Evolutionary conservation across 2,329 filamentous ascomycete species (phyloP).

Genomic region (Microdochium nivale): DNA sequence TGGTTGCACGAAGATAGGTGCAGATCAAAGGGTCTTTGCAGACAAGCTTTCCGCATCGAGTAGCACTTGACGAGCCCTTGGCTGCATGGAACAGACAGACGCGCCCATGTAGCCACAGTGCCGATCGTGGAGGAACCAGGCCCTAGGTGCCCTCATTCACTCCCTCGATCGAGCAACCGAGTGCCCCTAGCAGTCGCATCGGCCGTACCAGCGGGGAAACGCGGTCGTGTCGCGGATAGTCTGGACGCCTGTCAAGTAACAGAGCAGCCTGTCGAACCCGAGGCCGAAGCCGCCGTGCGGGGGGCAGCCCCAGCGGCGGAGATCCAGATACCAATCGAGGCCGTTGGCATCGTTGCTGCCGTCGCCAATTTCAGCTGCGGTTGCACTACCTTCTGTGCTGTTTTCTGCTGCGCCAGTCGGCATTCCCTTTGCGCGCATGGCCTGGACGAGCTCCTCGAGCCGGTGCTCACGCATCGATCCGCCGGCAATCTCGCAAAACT

Average conservation of each 20-base stretch:
- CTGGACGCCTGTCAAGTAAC: slow-evolving; percentile 72
- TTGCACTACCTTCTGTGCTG: slow-evolving; percentile 13
- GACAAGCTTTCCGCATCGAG: background rate
- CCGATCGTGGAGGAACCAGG: too few species aligned
- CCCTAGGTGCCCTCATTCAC: too few species aligned
- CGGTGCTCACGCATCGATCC: slow-evolving; percentile 86
- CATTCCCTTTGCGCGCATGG: slow-evolving; percentile 64
- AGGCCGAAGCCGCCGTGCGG: slow-evolving; percentile 88
- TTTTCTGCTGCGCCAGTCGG: slow-evolving; percentile 23
- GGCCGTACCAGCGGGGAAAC: slow-evolving; percentile 68
- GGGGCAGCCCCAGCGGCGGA: slow-evolving; percentile 83
- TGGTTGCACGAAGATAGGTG: background rate
- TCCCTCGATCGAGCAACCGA: background rate
- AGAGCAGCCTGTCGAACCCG: slow-evolving; percentile 79
- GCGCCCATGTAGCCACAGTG: background rate
- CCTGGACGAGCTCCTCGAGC: slow-evolving; percentile 53
- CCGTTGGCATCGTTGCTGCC: slow-evolving; percentile 16
- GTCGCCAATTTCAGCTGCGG: slow-evolving; percentile 1
- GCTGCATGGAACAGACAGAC: background rate
- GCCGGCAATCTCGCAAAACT: slow-evolving; percentile 78
- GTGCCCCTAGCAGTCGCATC: slow-evolving; percentile 44
- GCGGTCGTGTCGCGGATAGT: slow-evolving; percentile 80
- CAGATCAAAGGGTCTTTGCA: background rate
- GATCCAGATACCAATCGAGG: slow-evolving; percentile 80
- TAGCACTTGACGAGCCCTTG: background rate